Evolutionary conservation across 2,329 filamentous ascomycete genomes (phyloP).

Genomic region (Cytospora chrysosperma): DNA sequence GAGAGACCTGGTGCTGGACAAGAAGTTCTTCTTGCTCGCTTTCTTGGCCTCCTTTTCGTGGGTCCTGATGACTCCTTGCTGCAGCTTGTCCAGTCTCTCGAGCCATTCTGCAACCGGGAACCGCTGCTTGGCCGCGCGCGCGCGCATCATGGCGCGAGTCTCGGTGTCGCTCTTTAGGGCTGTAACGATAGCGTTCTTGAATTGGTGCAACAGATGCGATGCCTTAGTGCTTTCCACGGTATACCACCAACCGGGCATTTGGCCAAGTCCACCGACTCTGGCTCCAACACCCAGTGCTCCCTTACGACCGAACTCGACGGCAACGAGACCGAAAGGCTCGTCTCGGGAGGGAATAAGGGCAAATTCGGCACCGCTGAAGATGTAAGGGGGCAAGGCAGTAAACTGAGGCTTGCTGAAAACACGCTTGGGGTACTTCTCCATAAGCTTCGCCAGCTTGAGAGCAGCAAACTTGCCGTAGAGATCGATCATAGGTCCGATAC

Average conservation of each 20-base stretch:
- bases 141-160: constrained; percentile 60
- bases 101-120: constrained; percentile 68
- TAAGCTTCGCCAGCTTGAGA: constrained; percentile 60
- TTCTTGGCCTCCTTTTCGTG: constrained; percentile 35
- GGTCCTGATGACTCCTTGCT: constrained; percentile 51
- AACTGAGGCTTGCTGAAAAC: constrained; percentile 69
- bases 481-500: constrained; percentile 63
- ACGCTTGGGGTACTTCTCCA: constrained; percentile 63
- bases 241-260: constrained; percentile 71
- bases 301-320: constrained; percentile 66
- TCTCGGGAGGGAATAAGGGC: constrained; percentile 69
- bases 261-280: constrained; percentile 62
- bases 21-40: constrained; percentile 25
- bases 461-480: constrained; percentile 66
- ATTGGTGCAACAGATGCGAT: constrained; percentile 60
- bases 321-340: constrained; percentile 68
- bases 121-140: constrained; percentile 60
- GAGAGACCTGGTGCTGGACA: constrained; percentile 24
- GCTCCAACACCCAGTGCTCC: constrained; percentile 65
- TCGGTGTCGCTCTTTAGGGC: constrained; percentile 56
- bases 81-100: constrained; percentile 60
- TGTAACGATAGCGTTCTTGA: constrained; percentile 60
- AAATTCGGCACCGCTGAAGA: constrained; percentile 68
- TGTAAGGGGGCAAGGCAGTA: constrained; percentile 62
- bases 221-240: constrained; percentile 61